These are phyloP conservation scores for Russula abietina DNA, from an alignment of 768 basidiomycete species.

Conservation along the genomic window DNA sequence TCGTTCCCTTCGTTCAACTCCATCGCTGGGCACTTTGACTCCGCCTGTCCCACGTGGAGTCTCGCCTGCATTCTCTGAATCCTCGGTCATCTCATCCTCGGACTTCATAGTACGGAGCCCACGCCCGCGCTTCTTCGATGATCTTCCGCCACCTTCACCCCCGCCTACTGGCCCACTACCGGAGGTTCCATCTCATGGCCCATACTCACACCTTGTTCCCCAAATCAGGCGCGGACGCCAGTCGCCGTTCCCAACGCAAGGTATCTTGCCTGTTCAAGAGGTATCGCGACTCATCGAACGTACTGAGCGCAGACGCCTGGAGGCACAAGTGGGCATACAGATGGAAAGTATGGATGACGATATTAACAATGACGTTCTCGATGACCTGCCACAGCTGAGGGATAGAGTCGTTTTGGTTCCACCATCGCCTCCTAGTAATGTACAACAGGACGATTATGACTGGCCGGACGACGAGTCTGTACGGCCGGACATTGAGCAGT, in stretches of 20 bases:
- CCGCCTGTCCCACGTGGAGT: background rate
- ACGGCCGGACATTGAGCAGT: slow-evolving; percentile 22
- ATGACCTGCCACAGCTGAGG: background rate
- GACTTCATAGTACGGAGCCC: slow-evolving; percentile 23
- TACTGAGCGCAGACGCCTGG: slow-evolving; percentile 9
- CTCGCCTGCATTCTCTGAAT: slow-evolving; percentile 16
- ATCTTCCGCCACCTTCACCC: slow-evolving; percentile 25
- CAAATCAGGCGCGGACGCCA: too few relatives aligned
- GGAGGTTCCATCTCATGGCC: slow-evolving; percentile 4
- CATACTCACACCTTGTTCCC: slow-evolving; percentile 20
- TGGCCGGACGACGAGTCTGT: slow-evolving; percentile 20
- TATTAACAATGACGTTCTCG: background rate
- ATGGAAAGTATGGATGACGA: background rate
- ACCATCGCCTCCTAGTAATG: background rate
- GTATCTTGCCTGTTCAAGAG: slow-evolving; percentile 32
- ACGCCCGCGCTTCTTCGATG: slow-evolving; percentile 17
- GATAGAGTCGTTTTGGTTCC: background rate
- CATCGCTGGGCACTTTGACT: too few relatives aligned
- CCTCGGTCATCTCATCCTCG: slow-evolving; percentile 19
- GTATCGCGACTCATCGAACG: slow-evolving; percentile 25
- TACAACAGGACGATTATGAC: background rate
- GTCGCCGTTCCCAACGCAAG: slow-evolving; percentile 46
- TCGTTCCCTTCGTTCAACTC: background rate
- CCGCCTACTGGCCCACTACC: slow-evolving; percentile 24
- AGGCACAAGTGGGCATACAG: background rate